A percentile compares a stretch with the other conserved stretches of the same genome.
phyloP scores from a whole-genome alignment of 2,329 filamentous ascomycete genomes.

The Aspergillus calidoustus region DNA sequence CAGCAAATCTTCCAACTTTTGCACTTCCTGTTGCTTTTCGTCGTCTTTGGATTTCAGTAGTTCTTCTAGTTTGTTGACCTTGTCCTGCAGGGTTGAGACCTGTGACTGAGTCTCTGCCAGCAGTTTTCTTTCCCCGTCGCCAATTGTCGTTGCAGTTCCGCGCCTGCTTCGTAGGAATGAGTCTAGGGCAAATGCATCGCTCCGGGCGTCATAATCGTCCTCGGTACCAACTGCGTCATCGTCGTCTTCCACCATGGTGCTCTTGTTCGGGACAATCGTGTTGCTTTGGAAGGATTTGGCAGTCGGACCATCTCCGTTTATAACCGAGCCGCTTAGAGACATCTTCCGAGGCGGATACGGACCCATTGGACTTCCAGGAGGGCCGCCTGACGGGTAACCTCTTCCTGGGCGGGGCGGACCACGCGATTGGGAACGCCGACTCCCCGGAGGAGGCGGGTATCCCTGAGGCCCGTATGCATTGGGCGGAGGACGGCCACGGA shows the following conservation, averaged over 20 bases:
- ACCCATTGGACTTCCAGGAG: conserved; percentile 38
- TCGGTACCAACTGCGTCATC: conserved; percentile 67
- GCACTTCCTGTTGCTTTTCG: conserved; percentile 63
- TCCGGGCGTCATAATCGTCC: conserved; percentile 62
- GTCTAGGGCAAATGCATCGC: conserved; percentile 67
- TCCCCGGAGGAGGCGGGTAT: conserved; percentile 41
- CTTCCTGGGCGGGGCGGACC: conserved; percentile 40
- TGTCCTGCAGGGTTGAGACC: conserved; percentile 74
- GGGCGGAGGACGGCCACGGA: conserved; percentile 68
- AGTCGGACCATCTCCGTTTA: conserved; percentile 73
- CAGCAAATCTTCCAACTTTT: conserved; percentile 70
- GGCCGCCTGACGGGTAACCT: conserved; percentile 43
- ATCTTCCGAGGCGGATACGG: conserved; percentile 46
- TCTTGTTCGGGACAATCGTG: conserved; percentile 96
- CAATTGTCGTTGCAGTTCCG: conserved; percentile 55
- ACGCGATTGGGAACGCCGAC: conserved; percentile 48
- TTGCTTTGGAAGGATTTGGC: conserved; percentile 93
- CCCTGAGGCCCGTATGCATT: conserved; percentile 49
- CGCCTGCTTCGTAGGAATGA: conserved; percentile 50
- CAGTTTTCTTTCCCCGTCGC: conserved; percentile 68
- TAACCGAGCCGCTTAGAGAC: conserved; percentile 50
- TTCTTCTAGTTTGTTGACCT: conserved; percentile 72
- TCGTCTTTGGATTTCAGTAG: conserved; percentile 72
- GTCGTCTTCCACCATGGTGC: conserved; percentile 95
- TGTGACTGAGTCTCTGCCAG: conserved; percentile 81